Evolutionary conservation across 352 stramenopile species (phyloP).

Genomic region (Phytophthora melonis): DNA sequence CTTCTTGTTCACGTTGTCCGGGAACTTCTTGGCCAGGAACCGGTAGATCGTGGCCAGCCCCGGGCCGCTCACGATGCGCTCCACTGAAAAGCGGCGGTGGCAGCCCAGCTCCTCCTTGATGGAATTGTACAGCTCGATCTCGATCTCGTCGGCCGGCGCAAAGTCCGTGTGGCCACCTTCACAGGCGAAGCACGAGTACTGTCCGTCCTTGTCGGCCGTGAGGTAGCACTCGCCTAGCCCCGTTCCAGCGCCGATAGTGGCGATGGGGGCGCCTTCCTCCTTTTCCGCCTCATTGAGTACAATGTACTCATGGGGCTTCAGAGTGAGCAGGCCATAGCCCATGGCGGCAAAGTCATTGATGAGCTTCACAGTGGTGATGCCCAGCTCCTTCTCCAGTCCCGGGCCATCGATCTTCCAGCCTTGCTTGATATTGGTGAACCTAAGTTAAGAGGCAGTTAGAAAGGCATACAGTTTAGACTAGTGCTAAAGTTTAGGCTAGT

Average conservation of each 20-base stretch:
- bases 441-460: slow-evolving; percentile 23
- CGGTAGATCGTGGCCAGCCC: slow-evolving; percentile 97
- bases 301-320: slow-evolving; percentile 94
- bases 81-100: slow-evolving; percentile 93
- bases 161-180: slow-evolving; percentile 97
- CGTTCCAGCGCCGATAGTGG: slow-evolving; percentile 96
- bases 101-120: slow-evolving; percentile 89
- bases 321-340: slow-evolving; percentile 96
- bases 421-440: slow-evolving; percentile 95
- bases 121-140: slow-evolving; percentile 89
- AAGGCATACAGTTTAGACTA: slow-evolving; percentile 6
- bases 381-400: slow-evolving; percentile 79
- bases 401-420: slow-evolving; percentile 91
- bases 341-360: slow-evolving; percentile 98
- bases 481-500: slow-evolving; percentile 1
- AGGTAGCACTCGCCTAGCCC: slow-evolving; percentile 97
- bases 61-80: slow-evolving; percentile 96
- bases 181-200: slow-evolving; percentile 94
- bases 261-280: slow-evolving; percentile 90
- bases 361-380: slow-evolving; percentile 90
- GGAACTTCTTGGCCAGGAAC: slow-evolving; percentile 94
- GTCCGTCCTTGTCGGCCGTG: slow-evolving; percentile 82
- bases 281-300: slow-evolving; percentile 83
- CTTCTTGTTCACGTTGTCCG: slow-evolving; percentile 82
- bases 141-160: slow-evolving; percentile 87